These are phyloP conservation scores for Mytilinidion resinicola DNA, from an alignment of 495 filamentous ascomycete genomes.

Conservation along the genomic window DNA sequence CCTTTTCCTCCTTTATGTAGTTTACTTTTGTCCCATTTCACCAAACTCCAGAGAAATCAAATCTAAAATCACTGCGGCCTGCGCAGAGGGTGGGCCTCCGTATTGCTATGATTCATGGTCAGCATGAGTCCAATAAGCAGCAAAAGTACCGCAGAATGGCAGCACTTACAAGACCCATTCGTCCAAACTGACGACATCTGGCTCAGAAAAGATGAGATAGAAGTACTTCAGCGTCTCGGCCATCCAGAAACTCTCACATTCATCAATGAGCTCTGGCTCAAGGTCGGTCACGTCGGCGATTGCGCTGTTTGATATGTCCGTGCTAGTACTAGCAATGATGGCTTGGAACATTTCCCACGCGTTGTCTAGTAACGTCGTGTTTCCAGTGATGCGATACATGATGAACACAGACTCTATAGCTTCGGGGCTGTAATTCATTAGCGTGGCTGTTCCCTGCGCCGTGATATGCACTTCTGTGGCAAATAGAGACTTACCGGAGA, in stretches of 20 bases:
- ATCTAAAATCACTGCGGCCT: conserved; percentile 33
- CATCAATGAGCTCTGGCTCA: conserved; percentile 31
- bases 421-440: conserved; percentile 43
- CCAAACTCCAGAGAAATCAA: too few species aligned
- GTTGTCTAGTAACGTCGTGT: conserved; percentile 48
- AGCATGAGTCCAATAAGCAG: not conserved
- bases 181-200: conserved; percentile 68
- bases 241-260: conserved; percentile 58
- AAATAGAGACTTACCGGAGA: conserved; percentile 19
- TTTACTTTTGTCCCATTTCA: too few species aligned
- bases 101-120: conserved; percentile 31
- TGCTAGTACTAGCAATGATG: conserved; percentile 41
- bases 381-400: conserved; percentile 52
- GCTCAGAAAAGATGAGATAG: conserved; percentile 67
- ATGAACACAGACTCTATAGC: conserved; percentile 60
- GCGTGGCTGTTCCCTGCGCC: not conserved
- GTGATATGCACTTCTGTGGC: too few species aligned
- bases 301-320: conserved; percentile 46
- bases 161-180: conserved; percentile 66
- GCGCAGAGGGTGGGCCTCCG: conserved; percentile 49
- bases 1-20: too few species aligned
- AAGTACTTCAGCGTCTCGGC: conserved; percentile 79
- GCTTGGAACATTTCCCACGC: conserved; percentile 56
- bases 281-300: conserved; percentile 33
- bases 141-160: not conserved